Evolutionary conservation across 2,329 filamentous ascomycete genomes (phyloP).

Genomic region (Colletotrichum shisoi): DNA sequence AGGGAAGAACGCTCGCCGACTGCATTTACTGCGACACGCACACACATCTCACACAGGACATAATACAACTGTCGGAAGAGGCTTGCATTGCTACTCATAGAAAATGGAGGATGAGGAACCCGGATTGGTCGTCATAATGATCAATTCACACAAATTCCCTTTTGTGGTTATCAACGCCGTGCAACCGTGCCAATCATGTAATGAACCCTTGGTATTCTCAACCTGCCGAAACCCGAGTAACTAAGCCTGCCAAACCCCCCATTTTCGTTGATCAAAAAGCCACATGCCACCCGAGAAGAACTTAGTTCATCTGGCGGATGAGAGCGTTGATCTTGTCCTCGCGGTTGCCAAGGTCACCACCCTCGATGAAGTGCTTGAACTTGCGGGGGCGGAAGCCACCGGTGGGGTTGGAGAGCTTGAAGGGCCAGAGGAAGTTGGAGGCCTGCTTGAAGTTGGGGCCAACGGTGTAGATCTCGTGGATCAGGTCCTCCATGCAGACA

Average conservation of each 20-base stretch:
- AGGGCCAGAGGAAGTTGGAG: slow-evolving; percentile 99
- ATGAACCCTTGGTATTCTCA: slow-evolving; percentile 40
- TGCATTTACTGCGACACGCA: too few relatives aligned
- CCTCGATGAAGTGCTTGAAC: slow-evolving; percentile 99
- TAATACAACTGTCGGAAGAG: slow-evolving; percentile 29
- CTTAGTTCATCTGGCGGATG: slow-evolving; percentile 98
- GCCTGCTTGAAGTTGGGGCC: slow-evolving; percentile 99
- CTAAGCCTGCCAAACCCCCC: slow-evolving; percentile 44
- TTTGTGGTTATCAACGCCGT: slow-evolving; percentile 49
- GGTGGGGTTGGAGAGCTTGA: slow-evolving; percentile 98
- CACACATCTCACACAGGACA: neutral
- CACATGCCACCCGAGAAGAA: neutral
- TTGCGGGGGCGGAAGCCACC: slow-evolving; percentile 96
- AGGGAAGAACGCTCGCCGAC: neutral
- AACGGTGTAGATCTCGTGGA: slow-evolving; percentile 99
- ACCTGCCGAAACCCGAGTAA: slow-evolving; percentile 43
- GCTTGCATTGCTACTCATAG: slow-evolving; percentile 39
- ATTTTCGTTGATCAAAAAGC: slow-evolving; percentile 41
- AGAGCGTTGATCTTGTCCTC: slow-evolving; percentile 98
- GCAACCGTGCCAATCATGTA: slow-evolving; percentile 45
- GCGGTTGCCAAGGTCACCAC: slow-evolving; percentile 97
- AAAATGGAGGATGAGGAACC: slow-evolving; percentile 33
- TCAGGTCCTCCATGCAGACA: slow-evolving; percentile 98
- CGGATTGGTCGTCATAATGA: slow-evolving; percentile 40
- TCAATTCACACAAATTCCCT: slow-evolving; percentile 47